A percentile compares a stretch with the other conserved stretches of the same genome.
Conservation (phyloP, 352 stramenopile genomes). For the Pythium dissotocum region DNA sequence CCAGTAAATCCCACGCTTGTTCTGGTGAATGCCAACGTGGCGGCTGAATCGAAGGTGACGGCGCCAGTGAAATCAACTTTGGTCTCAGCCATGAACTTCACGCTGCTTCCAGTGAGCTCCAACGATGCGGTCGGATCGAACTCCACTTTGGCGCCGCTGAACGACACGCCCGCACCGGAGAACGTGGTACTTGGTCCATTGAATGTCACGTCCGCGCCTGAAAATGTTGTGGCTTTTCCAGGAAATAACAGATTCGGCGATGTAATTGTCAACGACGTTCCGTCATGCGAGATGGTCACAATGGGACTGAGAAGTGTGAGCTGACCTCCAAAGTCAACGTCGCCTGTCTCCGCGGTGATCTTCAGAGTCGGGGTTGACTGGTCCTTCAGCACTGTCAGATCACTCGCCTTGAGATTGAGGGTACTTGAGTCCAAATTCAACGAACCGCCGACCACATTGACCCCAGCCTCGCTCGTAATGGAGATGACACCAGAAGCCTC, state of each 20-base stretch:
- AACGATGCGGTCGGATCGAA: background rate
- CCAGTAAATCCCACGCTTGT: no score
- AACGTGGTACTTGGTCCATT: background rate
- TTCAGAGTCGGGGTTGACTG: conserved; percentile 14
- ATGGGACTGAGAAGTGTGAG: conserved; percentile 25
- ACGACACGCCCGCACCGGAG: background rate
- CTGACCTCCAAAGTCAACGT: conserved; percentile 30
- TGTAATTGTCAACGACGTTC: conserved; percentile 36
- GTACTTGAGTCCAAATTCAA: conserved; percentile 13
- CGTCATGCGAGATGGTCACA: conserved; percentile 35
- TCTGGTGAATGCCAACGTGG: no score
- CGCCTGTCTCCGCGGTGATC: conserved; percentile 26
- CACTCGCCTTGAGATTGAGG: conserved; percentile 2
- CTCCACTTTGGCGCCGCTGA: conserved; percentile 2
- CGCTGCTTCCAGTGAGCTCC: no score
- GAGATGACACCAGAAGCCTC: conserved; percentile 32
- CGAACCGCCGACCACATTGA: conserved; percentile 32
- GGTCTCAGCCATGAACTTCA: no score
- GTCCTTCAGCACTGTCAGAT: conserved; percentile 30
- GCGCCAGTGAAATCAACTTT: background rate
- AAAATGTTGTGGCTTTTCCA: background rate
- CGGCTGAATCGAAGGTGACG: conserved; percentile 1
- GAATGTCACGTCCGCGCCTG: background rate
- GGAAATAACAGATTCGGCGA: conserved; percentile 25
- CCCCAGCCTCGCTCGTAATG: conserved; percentile 27